A percentile compares a stretch with the other conserved stretches of the same genome.
Conservation (phyloP, 1,139 yeast species). For the Entelexis sorbosivorans region DNA sequence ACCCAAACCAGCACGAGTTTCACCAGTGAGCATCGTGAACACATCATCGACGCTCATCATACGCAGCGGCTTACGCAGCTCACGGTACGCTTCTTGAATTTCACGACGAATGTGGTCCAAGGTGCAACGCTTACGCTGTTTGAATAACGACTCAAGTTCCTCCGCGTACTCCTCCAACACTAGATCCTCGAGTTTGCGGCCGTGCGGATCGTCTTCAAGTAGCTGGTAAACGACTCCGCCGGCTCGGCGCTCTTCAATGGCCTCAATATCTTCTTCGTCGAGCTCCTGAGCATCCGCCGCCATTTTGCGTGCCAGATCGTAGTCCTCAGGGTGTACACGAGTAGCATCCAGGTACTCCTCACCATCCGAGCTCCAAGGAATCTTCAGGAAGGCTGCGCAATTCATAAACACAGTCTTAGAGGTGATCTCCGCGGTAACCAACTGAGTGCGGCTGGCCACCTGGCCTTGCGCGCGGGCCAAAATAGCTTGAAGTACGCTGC, state of each 20-base stretch:
- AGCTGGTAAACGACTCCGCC: constrained; percentile 82
- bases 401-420: constrained; percentile 77
- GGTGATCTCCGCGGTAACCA: constrained; percentile 69
- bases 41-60: constrained; percentile 58
- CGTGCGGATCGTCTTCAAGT: constrained; percentile 67
- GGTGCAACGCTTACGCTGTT: constrained; percentile 70
- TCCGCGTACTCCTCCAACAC: constrained; percentile 90
- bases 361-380: constrained; percentile 50
- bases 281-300: constrained; percentile 95
- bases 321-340: constrained; percentile 95
- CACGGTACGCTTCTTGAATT: constrained; percentile 75
- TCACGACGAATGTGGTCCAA: constrained; percentile 82
- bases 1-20: constrained; percentile 55
- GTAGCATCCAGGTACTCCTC: constrained; percentile 86
- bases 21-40: constrained; percentile 85
- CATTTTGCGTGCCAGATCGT: constrained; percentile 89
- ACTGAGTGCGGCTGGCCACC: constrained; percentile 55
- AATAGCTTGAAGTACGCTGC: constrained; percentile 72
- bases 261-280: constrained; percentile 87
- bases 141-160: constrained; percentile 67
- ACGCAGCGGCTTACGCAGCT: constrained; percentile 64
- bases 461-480: constrained; percentile 44
- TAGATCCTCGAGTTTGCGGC: constrained; percentile 61
- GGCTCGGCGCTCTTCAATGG: constrained; percentile 48
- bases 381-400: constrained; percentile 79